phyloP scores from a whole-genome alignment of 1,284 basidiomycete species.

The Leucoagaricus sp. region DNA sequence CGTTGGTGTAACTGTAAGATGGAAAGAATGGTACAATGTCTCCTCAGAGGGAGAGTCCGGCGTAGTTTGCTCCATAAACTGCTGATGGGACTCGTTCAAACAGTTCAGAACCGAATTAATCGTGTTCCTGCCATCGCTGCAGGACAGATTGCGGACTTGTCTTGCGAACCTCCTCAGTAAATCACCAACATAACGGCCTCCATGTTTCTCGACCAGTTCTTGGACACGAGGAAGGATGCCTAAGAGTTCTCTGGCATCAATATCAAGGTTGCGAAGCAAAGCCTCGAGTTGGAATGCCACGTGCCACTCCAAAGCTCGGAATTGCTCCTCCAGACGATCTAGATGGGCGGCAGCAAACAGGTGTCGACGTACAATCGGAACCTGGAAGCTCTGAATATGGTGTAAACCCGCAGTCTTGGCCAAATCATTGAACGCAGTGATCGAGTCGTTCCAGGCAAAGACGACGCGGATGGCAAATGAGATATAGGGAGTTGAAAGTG shows the following conservation, averaged over 20 bases:
- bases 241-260: slow-evolving; percentile 51
- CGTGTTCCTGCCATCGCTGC: slow-evolving; percentile 13
- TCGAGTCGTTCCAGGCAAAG: slow-evolving; percentile 36
- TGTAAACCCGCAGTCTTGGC: slow-evolving; percentile 39
- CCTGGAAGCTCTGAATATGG: slow-evolving; percentile 34
- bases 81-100: slow-evolving; percentile 33
- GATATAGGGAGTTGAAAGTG: slow-evolving; percentile 44
- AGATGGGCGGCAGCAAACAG: slow-evolving; percentile 45
- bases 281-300: slow-evolving; percentile 62
- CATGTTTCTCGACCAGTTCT: slow-evolving; percentile 28
- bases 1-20: slow-evolving; percentile 62
- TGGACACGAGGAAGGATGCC: slow-evolving; percentile 39
- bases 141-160: slow-evolving; percentile 25
- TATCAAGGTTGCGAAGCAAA: slow-evolving; percentile 38
- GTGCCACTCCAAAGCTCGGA: slow-evolving; percentile 42
- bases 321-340: slow-evolving; percentile 34
- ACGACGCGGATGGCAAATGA: slow-evolving; percentile 51
- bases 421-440: slow-evolving; percentile 39
- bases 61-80: slow-evolving; percentile 25
- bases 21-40: slow-evolving; percentile 53
- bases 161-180: slow-evolving; percentile 46
- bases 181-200: slow-evolving; percentile 35
- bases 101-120: slow-evolving; percentile 31
- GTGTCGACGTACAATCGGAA: slow-evolving; percentile 37
- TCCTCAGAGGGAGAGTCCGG: slow-evolving; percentile 30